Evolutionary conservation across 2,329 filamentous ascomycete genomes (phyloP).

Genomic region (Pyrenophora tritici-repentis): DNA sequence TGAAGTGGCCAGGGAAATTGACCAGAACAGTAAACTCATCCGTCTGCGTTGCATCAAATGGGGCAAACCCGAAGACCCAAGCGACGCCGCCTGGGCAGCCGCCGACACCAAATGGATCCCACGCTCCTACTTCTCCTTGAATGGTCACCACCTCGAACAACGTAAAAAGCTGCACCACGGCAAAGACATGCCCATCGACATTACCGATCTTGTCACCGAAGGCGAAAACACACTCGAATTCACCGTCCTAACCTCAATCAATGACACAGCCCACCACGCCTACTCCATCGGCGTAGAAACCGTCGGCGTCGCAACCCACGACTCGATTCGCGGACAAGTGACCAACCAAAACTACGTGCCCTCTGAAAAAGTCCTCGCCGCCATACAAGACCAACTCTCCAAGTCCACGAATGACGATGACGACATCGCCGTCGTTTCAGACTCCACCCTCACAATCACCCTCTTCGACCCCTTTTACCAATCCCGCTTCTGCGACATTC

Average conservation of each 20-base stretch:
- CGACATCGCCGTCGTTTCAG: constrained; percentile 52
- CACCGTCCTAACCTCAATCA: constrained; percentile 26
- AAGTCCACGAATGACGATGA: constrained; percentile 66
- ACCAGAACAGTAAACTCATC: constrained; percentile 63
- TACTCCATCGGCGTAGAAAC: constrained; percentile 73
- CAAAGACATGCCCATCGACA: constrained; percentile 75
- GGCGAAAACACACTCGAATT: constrained; percentile 69
- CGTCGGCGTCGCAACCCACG: constrained; percentile 59
- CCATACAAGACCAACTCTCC: constrained; percentile 61
- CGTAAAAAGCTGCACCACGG: constrained; percentile 74
- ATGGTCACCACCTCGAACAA: constrained; percentile 59
- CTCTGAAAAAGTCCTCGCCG: constrained; percentile 57
- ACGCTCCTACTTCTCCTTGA: constrained; percentile 70
- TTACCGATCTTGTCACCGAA: constrained; percentile 63
- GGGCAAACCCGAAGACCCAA: constrained; percentile 25
- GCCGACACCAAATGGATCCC: constrained; percentile 72
- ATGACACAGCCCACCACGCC: constrained; percentile 46
- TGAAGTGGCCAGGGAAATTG: constrained; percentile 41
- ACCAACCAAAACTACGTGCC: constrained; percentile 43
- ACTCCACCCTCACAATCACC: constrained; percentile 49
- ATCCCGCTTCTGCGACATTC: constrained; percentile 64
- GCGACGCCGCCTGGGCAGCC: constrained; percentile 64
- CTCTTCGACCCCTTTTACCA: constrained; percentile 55
- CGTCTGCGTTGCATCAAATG: constrained; percentile 70
- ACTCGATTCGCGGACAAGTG: constrained; percentile 42